A percentile compares a stretch with the other conserved stretches of the same genome.
phyloP scores from a whole-genome alignment of 306 rosid species.

The Prosopis cineraria region DNA sequence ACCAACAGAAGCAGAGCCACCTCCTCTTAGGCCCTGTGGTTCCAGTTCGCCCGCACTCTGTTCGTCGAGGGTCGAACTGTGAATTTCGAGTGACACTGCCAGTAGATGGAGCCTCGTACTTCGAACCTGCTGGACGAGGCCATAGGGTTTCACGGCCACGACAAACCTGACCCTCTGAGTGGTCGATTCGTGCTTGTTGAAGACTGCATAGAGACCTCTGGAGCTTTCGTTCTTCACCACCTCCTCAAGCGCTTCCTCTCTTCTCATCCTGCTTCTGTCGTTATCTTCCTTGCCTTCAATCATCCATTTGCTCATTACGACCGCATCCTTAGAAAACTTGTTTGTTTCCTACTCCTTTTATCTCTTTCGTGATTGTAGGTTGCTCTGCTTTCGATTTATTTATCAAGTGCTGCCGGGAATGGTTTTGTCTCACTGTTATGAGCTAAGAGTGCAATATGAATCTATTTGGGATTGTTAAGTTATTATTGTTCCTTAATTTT shows the following conservation, averaged over 20 bases:
- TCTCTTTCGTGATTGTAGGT: not conserved
- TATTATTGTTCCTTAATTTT: not conserved
- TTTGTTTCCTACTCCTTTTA: constrained; percentile 29
- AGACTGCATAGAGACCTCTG: constrained; percentile 83
- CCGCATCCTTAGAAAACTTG: constrained; percentile 83
- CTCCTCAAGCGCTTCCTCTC: constrained; percentile 71
- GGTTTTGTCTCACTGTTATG: not conserved
- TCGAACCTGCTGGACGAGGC: constrained; percentile 70
- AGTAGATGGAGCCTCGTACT: constrained; percentile 47
- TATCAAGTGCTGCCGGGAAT: not conserved
- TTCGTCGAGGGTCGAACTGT: not conserved
- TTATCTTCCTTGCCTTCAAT: constrained; percentile 74
- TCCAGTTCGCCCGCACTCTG: not conserved
- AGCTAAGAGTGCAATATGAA: not conserved
- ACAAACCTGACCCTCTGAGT: constrained; percentile 38
- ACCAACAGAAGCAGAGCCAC: not conserved
- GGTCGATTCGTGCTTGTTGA: constrained; percentile 67
- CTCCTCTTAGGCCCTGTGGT: not conserved
- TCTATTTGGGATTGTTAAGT: not conserved
- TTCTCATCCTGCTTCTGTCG: constrained; percentile 50
- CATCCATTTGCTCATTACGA: constrained; percentile 79
- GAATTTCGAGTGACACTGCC: not conserved
- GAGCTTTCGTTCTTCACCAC: constrained; percentile 83
- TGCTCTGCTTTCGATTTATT: not conserved
- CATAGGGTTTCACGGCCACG: constrained; percentile 44